Base-by-base conservation (phyloP, 2,329 filamentous ascomycete genomes). In the Trichophyton mentagrophytes region DNA sequence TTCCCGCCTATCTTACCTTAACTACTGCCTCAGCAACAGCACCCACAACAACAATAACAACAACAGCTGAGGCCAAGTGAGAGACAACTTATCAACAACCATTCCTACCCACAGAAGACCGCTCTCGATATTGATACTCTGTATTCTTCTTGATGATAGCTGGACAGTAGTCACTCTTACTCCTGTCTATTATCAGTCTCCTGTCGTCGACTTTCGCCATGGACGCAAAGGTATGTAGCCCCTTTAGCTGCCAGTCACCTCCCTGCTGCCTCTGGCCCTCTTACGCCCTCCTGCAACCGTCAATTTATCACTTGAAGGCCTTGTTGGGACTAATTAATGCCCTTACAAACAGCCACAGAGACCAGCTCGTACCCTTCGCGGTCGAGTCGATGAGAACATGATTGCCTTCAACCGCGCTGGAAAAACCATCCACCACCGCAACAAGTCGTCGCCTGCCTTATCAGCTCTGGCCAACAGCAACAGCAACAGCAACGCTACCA, bases 381-480 rank as follows among this genome's bases (percentile, higher is more conserved):
- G 81, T 68, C 80, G 80, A 70, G 78, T 77, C 59, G 87, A 90
- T 76, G 89, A 95, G 75, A 93, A 93, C 73, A 75, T 79, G 62
- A 73, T 78, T 57, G 72, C 77, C 60, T 74, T 72, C 49, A 62
- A 59, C 53, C 69, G 71, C 59, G 65, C 78, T 63, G 81, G 82
- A 66, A 84, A 84, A 71, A 77, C 81, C 59, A 77, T 90, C 64
- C 89, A 95, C 67, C 85, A 90, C 68, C 86, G 87, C 64, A 86
- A 90, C 76, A 95, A 95, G 75, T 95, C 90, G 7, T 85, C 80
- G 38, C 84, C 73, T 73, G 86, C 74, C 74, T 81, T 80, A 66
- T 88, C 76, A 67, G 77, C 70, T 66, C 69, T 82, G 62, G 71
- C 80, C 44, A 57, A 30, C 20, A 57, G 56, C 3, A 13, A 15